A percentile compares a stretch with the other conserved stretches of the same genome.
These are phyloP conservation scores for Euclidium syriacum DNA, from an alignment of 345 rosid genomes.

Conservation along the genomic window DNA sequence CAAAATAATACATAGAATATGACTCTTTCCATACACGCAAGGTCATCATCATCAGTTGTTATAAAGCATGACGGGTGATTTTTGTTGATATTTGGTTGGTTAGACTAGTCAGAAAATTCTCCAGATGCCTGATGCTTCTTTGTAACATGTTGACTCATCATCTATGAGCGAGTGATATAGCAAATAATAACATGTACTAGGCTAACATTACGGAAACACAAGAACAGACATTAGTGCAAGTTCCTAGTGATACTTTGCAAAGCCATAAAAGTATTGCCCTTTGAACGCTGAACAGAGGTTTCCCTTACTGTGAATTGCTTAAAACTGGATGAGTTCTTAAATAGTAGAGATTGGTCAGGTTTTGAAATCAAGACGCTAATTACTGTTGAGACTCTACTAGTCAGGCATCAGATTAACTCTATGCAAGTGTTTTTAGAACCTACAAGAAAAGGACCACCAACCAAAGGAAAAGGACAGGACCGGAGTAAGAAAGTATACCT, in stretches of 20 bases:
- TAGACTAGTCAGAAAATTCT: not conserved
- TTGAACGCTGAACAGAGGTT: not conserved
- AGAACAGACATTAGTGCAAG: not conserved
- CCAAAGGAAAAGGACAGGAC: not conserved
- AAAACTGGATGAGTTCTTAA: not conserved
- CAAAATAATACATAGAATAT: slow-evolving; percentile 20
- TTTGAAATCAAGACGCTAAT: not conserved
- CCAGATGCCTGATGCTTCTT: not conserved
- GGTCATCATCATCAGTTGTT: not conserved
- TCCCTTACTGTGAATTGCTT: not conserved
- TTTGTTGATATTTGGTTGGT: not conserved
- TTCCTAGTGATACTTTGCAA: not conserved
- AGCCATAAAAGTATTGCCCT: not conserved
- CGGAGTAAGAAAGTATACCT: slow-evolving; percentile 36
- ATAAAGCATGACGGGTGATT: not conserved
- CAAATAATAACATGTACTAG: not conserved
- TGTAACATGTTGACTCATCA: too few species aligned
- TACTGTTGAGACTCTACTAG: not conserved
- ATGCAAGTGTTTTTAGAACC: not conserved
- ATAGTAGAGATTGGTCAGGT: too few species aligned
- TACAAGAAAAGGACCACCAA: not conserved
- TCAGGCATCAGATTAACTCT: not conserved
- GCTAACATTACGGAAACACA: not conserved
- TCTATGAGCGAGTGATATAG: not conserved
- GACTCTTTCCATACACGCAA: not conserved